phyloP scores from a whole-genome alignment of 2,329 filamentous ascomycete species.

The Aschersonia sp. region DNA sequence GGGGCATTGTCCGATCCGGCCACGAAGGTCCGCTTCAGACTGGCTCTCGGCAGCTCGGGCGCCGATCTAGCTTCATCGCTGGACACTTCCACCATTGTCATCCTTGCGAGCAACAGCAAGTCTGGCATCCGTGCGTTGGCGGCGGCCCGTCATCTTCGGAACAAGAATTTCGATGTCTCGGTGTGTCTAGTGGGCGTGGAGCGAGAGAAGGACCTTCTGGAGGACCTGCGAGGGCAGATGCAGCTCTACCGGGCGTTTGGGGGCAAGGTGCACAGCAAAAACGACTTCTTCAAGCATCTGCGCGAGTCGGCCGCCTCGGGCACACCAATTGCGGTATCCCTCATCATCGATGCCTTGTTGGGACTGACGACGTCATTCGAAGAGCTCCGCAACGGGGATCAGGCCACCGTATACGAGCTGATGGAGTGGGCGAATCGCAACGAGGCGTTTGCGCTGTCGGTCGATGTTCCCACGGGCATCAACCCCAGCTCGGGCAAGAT shows the following conservation, averaged over 20 bases:
- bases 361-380: constrained; percentile 82
- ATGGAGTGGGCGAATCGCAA: constrained; percentile 90
- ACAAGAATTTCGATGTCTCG: constrained; percentile 67
- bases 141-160: constrained; percentile 73
- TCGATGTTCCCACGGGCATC: constrained; percentile 85
- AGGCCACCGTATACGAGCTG: constrained; percentile 72
- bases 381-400: constrained; percentile 68
- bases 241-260: constrained; percentile 75
- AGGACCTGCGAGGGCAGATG: constrained; percentile 67
- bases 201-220: constrained; percentile 65
- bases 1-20: constrained; percentile 49
- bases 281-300: constrained; percentile 45
- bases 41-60: constrained; percentile 23
- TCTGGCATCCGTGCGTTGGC: constrained; percentile 74
- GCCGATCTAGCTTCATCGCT: constrained; percentile 11
- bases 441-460: constrained; percentile 65
- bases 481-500: constrained; percentile 62
- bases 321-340: constrained; percentile 45
- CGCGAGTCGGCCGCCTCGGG: constrained; percentile 27
- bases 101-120: constrained; percentile 92
- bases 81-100: constrained; percentile 37
- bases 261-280: constrained; percentile 52
- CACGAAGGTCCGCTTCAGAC: constrained; percentile 35
- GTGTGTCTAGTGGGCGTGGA: constrained; percentile 77
- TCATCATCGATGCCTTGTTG: constrained; percentile 81